Conservation (phyloP, 352 stramenopile genomes). For the Stramenopiles sp. region DNA sequence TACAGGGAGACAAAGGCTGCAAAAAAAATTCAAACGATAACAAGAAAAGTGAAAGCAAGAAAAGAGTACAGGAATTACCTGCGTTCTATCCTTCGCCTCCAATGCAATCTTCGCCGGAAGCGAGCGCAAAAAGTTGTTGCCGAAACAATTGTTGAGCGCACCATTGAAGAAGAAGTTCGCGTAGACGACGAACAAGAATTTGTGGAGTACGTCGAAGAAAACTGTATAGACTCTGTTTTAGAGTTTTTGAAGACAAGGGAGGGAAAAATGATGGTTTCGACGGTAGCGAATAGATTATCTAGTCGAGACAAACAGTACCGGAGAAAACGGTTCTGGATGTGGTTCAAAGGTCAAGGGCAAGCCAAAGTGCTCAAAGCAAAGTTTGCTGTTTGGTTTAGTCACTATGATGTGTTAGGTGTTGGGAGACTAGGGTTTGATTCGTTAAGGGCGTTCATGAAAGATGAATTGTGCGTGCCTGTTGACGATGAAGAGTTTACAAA, state of each 20-base stretch:
- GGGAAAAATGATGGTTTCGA: not conserved
- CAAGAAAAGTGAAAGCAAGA: not conserved
- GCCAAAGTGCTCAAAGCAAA: not conserved
- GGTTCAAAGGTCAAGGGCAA: not conserved
- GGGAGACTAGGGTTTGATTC: not conserved
- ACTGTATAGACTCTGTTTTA: not conserved
- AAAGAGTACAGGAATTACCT: not conserved
- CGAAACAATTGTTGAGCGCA: not conserved
- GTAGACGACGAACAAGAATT: not conserved
- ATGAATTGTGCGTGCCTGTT: not conserved
- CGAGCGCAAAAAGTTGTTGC: not conserved
- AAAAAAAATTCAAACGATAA: not conserved
- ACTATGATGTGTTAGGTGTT: not conserved
- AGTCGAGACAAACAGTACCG: not conserved
- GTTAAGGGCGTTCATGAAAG: not conserved
- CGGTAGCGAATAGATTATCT: not conserved
- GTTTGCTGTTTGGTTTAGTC: not conserved
- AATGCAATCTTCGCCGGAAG: not conserved
- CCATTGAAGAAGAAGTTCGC: not conserved
- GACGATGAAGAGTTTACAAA: not conserved
- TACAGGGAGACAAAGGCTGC: not conserved
- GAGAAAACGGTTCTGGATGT: not conserved
- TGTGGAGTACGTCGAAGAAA: slow-evolving; percentile 1
- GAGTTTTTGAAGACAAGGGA: not conserved
- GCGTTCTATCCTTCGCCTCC: not conserved